Conservation (phyloP, 768 basidiomycete species). For the Hygrocybe coccinea region DNA sequence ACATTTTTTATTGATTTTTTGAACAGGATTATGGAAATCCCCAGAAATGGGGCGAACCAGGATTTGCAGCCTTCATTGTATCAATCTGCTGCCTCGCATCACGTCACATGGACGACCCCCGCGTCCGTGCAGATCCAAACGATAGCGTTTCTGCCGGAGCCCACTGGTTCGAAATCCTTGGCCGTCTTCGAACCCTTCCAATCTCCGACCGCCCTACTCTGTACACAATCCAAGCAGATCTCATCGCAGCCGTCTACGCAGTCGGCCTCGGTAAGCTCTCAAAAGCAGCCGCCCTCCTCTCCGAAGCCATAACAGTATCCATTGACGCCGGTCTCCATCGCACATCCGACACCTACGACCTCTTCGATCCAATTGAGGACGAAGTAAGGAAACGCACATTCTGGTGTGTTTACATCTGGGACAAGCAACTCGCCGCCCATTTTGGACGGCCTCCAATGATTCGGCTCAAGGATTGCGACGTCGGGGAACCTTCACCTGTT, state of each 20-base stretch:
- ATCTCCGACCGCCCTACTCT: constrained; percentile 84
- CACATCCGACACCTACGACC: constrained; percentile 76
- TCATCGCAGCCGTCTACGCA: constrained; percentile 89
- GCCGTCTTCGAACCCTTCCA: constrained; percentile 80
- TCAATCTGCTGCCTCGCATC: constrained; percentile 87
- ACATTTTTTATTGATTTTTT: background rate
- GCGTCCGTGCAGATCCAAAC: constrained; percentile 74
- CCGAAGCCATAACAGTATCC: constrained; percentile 82
- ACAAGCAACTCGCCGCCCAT: constrained; percentile 85
- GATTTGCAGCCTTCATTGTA: constrained; percentile 92
- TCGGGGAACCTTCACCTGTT: constrained; percentile 77
- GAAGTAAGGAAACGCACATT: constrained; percentile 93
- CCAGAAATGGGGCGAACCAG: constrained; percentile 92
- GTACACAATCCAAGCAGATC: constrained; percentile 87
- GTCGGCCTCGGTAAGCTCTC: constrained; percentile 86
- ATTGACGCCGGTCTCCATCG: constrained; percentile 88
- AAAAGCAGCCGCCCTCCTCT: constrained; percentile 78
- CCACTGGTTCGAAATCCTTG: constrained; percentile 88
- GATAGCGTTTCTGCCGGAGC: constrained; percentile 88
- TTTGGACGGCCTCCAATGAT: constrained; percentile 88
- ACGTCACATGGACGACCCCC: constrained; percentile 87
- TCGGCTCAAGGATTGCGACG: constrained; percentile 84
- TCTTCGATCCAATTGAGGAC: constrained; percentile 86
- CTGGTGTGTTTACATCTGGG: constrained; percentile 96
- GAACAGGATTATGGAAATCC: constrained; percentile 86